Base-by-base conservation (phyloP, 257 asterid genomes). In the Nicotiana sylvestris region DNA sequence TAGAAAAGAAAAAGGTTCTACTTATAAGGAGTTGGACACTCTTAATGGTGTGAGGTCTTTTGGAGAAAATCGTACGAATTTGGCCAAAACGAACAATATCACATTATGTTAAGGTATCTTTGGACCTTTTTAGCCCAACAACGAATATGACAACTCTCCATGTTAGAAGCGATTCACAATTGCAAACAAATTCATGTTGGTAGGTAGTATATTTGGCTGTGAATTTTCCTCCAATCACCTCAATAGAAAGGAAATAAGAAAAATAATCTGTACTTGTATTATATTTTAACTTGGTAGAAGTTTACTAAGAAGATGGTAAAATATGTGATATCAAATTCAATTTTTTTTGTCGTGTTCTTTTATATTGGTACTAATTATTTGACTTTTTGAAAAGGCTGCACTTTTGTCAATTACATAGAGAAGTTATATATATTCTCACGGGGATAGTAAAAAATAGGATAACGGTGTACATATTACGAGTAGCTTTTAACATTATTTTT, bases 151-250 rank as follows among this genome's bases (percentile, higher is more conserved):
- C 57, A 51, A 13, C 16, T 2, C 57, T 3, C 57, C 57, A 13
- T 10, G 15, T 51, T 29, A 15, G 51, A 43, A 65, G 3, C 9
- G 18, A 27, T 62, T 15, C 12, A 6, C 21, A 58, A 0, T 66
- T 13, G 25, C 0, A 3, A 7, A 4, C 2, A 60, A 21, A 27
- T 35, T 65, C 43, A 16, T 58, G 65, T 68, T 25, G 61, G 83
- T 85, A 78, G 86, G 84, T 85, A 78, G 30, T 21, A 53, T 15
- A 70, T 70, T 64, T 78, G 88, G 86, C 53, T 69, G 58, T 27
- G 69, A 46, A 69, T 82, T 70, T 16, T 39, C 82, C 81, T 82
- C 43, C 82, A 9, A 82, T 82, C 84, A 30, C 80, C 66, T 70
- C 51, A 21, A 55, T 3, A 15, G 46, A 49, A 30, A 74, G 37